Base-by-base conservation (phyloP, 179 eudicot genomes). In the Beta macrorhiza region DNA sequence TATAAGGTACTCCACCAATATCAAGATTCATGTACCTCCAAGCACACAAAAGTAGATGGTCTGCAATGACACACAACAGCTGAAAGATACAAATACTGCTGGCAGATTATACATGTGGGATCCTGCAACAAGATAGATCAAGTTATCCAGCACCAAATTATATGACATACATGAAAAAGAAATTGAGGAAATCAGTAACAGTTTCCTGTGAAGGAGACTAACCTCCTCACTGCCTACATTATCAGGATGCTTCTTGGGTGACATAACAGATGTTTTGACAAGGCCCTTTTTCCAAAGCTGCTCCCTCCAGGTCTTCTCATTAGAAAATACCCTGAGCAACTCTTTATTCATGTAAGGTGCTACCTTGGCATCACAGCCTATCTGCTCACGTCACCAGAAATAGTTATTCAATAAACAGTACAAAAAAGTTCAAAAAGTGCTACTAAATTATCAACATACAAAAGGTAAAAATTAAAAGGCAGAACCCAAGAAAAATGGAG, bases 141-240 rank as follows among this genome's bases (percentile, higher is more conserved):
- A 49, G 37, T 67, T 72, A 76, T 67, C 69, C 71, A 81, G 32
- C 25, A 75, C 59, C 56, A 5, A 16, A 20, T 49, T 37, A 79
- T 32, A 49, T 19, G 25, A 62, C 67, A 7, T n/a, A 61, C 9
- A 52, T 22, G 16, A 57, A 67, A 29, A 80, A 13, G 15, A 51
- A 45, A 29, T 67, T 17, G 17, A 59, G 25, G 32, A 71, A 51
- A 74, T 20, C 14, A 69, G 37, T 47, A 72, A 9, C 49, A 51
- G 29, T 19, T 20, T 70, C 55, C 79, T 75, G 49, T 47, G 52
- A 10, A 20, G 58, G 53, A 77, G 9, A 67, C 22, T 19, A 78
- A 97, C 99, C 98, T 97, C 99, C 86, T 94, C 98, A 61, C 91
- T 89, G 47, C 97, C 99, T 83, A 94, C 95, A 86, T 85, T 89